Base-by-base conservation (phyloP, 2,329 filamentous ascomycete species). In the Verticillium isaacii region DNA sequence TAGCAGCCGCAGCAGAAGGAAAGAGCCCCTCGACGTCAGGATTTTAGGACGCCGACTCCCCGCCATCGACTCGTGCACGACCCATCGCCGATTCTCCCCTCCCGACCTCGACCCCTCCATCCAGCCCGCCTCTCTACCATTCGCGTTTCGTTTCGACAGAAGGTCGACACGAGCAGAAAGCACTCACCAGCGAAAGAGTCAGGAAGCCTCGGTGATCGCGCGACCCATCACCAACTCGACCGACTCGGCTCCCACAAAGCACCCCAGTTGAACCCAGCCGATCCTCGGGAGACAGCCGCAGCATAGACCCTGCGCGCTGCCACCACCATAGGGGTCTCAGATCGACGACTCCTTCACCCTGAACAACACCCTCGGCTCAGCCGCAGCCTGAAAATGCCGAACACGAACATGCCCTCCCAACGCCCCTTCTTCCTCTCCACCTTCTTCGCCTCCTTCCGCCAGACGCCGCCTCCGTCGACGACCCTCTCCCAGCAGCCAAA, bases 401-500 rank as follows among this genome's bases (percentile, higher is more conserved):
- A 50, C 41, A 19, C 41, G 65, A 72, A 39, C 60, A 83, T 83
- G 81, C 78, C 82, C 57, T 81, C 81, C 39, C 82, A 84, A 68
- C 80, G 82, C 58, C 81, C 82, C 56, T 84, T 80, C 72, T 84
- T 85, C 74, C 80, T 85, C 68, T 82, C 82, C 56, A 81, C 79
- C 68, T 83, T 85, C 74, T 78, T 85, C 72, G 79, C 81, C 71
- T 80, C 82, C 72, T 83, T 84, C 70, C 80, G 82, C 59, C 80
- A 81, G 32, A 32, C 52, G 62, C 80, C 80, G 68, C 70, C 74
- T 14, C 73, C 78, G 23, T 59, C 64, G 14, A 29, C 63, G 34
- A 36, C 34, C 34, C 17, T 58, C 63, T n/a, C 60, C 17, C 61
- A 65, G 45, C 65, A 66, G 50, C 63, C 64, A 6, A 66, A 66